Percentiles rank a stretch among this genome's conserved stretches.
phyloP scores from a whole-genome alignment of 2,329 filamentous ascomycete genomes.

The Fusarium staphyleae region DNA sequence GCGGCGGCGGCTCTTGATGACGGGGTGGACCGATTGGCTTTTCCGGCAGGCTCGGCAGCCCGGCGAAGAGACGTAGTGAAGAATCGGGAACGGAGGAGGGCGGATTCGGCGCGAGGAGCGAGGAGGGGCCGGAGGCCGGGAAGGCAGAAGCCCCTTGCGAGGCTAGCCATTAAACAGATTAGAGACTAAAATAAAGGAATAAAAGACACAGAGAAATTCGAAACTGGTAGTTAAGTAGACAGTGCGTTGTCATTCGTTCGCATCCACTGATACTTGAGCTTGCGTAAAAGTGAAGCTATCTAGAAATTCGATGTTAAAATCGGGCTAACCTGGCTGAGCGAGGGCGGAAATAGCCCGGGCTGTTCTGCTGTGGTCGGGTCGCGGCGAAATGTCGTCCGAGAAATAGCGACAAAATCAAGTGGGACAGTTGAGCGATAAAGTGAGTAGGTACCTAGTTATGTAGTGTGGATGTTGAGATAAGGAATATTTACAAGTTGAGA shows the following conservation, averaged over 20 bases:
- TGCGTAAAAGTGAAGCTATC: constrained; percentile 34
- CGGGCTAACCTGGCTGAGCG: constrained; percentile 14
- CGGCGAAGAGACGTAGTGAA: constrained; percentile 43
- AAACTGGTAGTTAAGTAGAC: constrained; percentile 2
- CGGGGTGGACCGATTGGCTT: constrained; percentile 21
- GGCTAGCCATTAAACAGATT: constrained; percentile 41
- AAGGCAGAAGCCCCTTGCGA: constrained; percentile 43
- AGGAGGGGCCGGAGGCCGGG: constrained; percentile 38
- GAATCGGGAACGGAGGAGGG: constrained; percentile 38
- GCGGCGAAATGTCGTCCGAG: constrained; percentile 32
- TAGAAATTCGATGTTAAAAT: constrained; percentile 24
- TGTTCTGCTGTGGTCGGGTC: constrained; percentile 20
- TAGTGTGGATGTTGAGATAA: not conserved
- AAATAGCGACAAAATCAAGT: constrained; percentile 19
- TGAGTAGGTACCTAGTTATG: not conserved
- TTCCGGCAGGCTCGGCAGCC: constrained; percentile 27
- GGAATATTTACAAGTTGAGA: not conserved
- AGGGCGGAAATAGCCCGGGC: constrained; percentile 27
- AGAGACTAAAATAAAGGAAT: not conserved
- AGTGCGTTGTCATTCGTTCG: constrained; percentile 11
- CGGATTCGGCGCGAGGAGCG: constrained; percentile 33
- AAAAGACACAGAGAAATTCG: not conserved
- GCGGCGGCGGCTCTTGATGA: constrained; percentile 16
- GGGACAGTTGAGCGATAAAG: constrained; percentile 18
- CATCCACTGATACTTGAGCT: constrained; percentile 12